Percentiles rank a stretch among this genome's conserved stretches.
These are phyloP conservation scores for Metarhizium rileyi DNA, from an alignment of 2,329 filamentous ascomycete genomes.

Conservation along the genomic window DNA sequence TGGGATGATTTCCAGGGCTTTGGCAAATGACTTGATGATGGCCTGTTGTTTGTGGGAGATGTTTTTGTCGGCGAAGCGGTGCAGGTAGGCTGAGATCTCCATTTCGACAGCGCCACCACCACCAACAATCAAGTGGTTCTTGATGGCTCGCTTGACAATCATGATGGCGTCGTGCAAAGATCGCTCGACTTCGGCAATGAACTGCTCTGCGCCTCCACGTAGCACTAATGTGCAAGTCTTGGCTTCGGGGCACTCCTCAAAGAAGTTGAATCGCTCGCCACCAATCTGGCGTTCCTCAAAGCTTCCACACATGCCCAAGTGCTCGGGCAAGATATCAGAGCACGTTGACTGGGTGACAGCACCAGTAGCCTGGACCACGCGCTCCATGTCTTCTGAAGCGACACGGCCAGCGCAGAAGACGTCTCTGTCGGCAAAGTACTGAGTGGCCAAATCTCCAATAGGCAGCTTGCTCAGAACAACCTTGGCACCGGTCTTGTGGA, in stretches of 20 bases:
- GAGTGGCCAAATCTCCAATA: slow-evolving; percentile 93
- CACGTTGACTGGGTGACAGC: slow-evolving; percentile 91
- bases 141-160: slow-evolving; percentile 97
- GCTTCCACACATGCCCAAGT: slow-evolving; percentile 78
- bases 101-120: slow-evolving; percentile 94
- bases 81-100: slow-evolving; percentile 90
- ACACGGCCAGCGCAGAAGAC: slow-evolving; percentile 97
- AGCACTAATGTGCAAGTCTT: slow-evolving; percentile 96
- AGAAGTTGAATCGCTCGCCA: slow-evolving; percentile 96
- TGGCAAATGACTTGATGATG: slow-evolving; percentile 96
- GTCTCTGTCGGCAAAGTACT: slow-evolving; percentile 96
- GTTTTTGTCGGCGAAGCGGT: slow-evolving; percentile 85
- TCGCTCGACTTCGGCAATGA: slow-evolving; percentile 96
- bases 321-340: slow-evolving; percentile 81
- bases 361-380: slow-evolving; percentile 88
- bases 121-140: slow-evolving; percentile 88
- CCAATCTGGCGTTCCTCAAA: slow-evolving; percentile 98
- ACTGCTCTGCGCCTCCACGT: slow-evolving; percentile 93
- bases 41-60: slow-evolving; percentile 92
- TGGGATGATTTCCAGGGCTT: slow-evolving; percentile 92
- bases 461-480: slow-evolving; percentile 95
- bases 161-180: slow-evolving; percentile 98
- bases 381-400: slow-evolving; percentile 83
- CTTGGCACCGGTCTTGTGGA: slow-evolving; percentile 90
- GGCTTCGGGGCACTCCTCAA: slow-evolving; percentile 87